Percentiles rank a stretch among this genome's conserved stretches.
phyloP scores from a whole-genome alignment of 1,139 yeast genomes.

The Geotrichum bryndzae region DNA sequence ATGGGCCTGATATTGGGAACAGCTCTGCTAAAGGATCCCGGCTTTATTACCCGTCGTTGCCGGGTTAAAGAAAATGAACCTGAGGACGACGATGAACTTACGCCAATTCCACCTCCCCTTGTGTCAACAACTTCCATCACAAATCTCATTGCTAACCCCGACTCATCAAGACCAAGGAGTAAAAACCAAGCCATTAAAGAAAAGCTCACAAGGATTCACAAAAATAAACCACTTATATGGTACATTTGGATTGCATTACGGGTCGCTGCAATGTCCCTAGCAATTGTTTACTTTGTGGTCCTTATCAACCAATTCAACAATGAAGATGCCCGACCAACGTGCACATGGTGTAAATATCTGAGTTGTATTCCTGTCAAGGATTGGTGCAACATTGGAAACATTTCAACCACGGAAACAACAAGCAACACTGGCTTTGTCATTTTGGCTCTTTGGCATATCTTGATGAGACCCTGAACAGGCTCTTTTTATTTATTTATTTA shows the following conservation, averaged over 20 bases:
- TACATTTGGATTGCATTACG: conserved; percentile 50
- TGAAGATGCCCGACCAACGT: conserved; percentile 42
- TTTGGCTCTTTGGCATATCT: background rate
- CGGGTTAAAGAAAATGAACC: conserved; percentile 29
- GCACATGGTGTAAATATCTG: conserved; percentile 72
- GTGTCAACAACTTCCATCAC: background rate
- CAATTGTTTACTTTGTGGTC: conserved; percentile 47
- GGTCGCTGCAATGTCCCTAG: conserved; percentile 42
- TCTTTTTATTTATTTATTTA: background rate
- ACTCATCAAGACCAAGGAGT: background rate
- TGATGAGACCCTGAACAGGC: background rate
- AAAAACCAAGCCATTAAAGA: background rate
- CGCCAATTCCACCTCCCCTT: conserved; percentile 10
- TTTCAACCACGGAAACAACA: conserved; percentile 28
- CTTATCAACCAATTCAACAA: conserved; percentile 47
- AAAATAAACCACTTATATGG: conserved; percentile 35
- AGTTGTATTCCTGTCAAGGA: conserved; percentile 66
- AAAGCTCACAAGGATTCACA: background rate
- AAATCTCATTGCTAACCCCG: background rate
- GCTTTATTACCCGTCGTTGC: background rate
- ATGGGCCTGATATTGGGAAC: conserved; percentile 54
- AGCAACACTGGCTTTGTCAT: background rate
- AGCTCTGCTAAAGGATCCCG: conserved; percentile 54
- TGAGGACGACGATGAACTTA: background rate
- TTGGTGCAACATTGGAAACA: conserved; percentile 63